phyloP scores from a whole-genome alignment of 129 eudicot genomes.

The Kitagawia praeruptora region DNA sequence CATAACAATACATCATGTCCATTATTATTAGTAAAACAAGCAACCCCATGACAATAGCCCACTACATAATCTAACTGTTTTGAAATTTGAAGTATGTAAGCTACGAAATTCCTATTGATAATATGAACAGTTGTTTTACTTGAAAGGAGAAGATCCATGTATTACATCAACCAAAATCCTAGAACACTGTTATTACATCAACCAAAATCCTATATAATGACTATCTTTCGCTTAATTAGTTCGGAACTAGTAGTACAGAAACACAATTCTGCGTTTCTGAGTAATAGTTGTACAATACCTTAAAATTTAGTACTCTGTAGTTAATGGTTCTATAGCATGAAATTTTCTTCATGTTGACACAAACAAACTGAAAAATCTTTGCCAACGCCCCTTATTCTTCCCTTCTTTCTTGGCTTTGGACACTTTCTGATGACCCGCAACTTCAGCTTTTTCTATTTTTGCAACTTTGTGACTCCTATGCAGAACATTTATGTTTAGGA shows the following conservation, averaged over 20 bases:
- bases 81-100: too few species aligned
- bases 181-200: too few species aligned
- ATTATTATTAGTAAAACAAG: too few species aligned
- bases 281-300: not conserved
- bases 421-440: conserved; percentile 13
- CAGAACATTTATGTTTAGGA: conserved; percentile 30
- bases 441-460: conserved; percentile 19
- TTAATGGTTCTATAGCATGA: conserved; percentile 58
- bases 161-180: too few species aligned
- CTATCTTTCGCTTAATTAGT: too few species aligned
- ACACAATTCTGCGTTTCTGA: not conserved
- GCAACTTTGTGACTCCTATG: conserved; percentile 26
- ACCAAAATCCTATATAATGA: too few species aligned
- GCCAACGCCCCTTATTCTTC: conserved; percentile 15
- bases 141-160: too few species aligned
- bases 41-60: too few species aligned
- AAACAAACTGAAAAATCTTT: conserved; percentile 42
- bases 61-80: too few species aligned
- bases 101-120: too few species aligned
- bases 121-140: too few species aligned
- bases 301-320: conserved; percentile 1
- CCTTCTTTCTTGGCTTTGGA: conserved; percentile 4
- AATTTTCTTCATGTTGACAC: conserved; percentile 52
- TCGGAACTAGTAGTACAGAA: not conserved
- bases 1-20: too few species aligned